These are phyloP conservation scores for Sisymbrium altissimum DNA, from an alignment of 345 rosid genomes.

Conservation along the genomic window DNA sequence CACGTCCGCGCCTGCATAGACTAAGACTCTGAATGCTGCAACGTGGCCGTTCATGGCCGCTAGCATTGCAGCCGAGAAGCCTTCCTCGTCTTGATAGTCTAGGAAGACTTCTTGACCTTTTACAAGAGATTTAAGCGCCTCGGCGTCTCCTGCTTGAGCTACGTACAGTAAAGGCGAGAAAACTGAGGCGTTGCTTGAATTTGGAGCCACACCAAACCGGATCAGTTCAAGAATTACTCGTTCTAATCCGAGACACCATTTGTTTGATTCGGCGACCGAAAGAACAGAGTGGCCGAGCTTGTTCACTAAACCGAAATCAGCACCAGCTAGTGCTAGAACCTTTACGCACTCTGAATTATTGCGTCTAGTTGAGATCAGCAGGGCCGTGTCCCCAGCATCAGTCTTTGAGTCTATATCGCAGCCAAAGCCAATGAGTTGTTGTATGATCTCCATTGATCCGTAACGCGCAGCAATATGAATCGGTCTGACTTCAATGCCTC, in stretches of 20 bases:
- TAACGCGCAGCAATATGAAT: conserved; percentile 79
- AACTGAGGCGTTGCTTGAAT: conserved; percentile 51
- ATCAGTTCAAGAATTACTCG: conserved; percentile 54
- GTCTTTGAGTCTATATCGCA: conserved; percentile 73
- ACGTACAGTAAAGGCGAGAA: conserved; percentile 59
- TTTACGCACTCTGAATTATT: conserved; percentile 57
- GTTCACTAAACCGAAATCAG: conserved; percentile 78
- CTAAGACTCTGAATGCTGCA: conserved; percentile 68
- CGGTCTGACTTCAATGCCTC: conserved; percentile 56
- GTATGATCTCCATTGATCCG: conserved; percentile 51
- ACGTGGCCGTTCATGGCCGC: conserved; percentile 81
- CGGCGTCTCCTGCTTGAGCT: conserved; percentile 66
- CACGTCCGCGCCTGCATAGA: conserved; percentile 89
- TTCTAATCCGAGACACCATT: conserved; percentile 71
- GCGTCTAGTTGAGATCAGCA: conserved; percentile 63
- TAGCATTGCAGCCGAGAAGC: conserved; percentile 85
- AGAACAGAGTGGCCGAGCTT: conserved; percentile 44
- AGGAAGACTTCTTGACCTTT: conserved; percentile 41
- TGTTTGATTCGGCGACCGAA: conserved; percentile 50
- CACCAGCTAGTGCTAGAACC: conserved; percentile 67
- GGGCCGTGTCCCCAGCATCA: conserved; percentile 70
- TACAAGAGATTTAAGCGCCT: conserved; percentile 57
- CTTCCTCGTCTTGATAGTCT: conserved; percentile 76
- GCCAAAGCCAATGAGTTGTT: conserved; percentile 55
- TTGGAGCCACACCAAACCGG: conserved; percentile 53